Base-by-base conservation (phyloP, 78 protist genomes). In the Tieghemostelium lacteum region DNA sequence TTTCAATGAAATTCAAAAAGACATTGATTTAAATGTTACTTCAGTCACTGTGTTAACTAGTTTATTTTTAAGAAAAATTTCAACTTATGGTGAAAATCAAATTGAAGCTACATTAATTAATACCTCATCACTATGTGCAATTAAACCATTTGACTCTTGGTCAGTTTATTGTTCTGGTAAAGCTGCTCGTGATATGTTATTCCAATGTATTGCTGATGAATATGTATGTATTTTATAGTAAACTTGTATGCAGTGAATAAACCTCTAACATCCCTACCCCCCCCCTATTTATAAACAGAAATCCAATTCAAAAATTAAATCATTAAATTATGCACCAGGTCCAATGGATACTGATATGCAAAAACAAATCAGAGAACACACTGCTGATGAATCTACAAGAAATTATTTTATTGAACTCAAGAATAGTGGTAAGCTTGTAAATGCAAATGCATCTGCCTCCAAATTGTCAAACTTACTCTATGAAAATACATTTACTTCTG, bases 331-430 rank as follows among this genome's bases (percentile, higher is more conserved):
- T 54, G 24, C 78, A 58, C 76, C 75, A 37, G 91, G 91, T 58
- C 24, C 67, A 12, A 57, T 83, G 67, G 78, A 69, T n/a, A 83
- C 91, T 40, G 78, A 83, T 60, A 83, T 83, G 91, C 64, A 83
- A 49, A 40, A 3, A 6, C 54, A 69, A n/a, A 52, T 83, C 16
- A 55, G 64, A 69, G 78, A n/a, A 22, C 16, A 67, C 29, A 54
- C 70, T n/a, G 29, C 65, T 16, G 42, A 62, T 42, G 65, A 26
- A 29, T 50, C 33, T 8, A 45, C 66, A 22, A 83, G 37, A 58
- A 5, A 61, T 58, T 55, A 34, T 22, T 83, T 26, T 52, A 19
- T 37, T 3, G 60, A 62, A 19, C 24, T 83, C 67, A 83, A 66
- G 26, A 33, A 69, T 20, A 42, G 58, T 10, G 31, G 31, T 49